Conservation (phyloP, 352 stramenopile genomes). For the Globisporangium parvum region DNA sequence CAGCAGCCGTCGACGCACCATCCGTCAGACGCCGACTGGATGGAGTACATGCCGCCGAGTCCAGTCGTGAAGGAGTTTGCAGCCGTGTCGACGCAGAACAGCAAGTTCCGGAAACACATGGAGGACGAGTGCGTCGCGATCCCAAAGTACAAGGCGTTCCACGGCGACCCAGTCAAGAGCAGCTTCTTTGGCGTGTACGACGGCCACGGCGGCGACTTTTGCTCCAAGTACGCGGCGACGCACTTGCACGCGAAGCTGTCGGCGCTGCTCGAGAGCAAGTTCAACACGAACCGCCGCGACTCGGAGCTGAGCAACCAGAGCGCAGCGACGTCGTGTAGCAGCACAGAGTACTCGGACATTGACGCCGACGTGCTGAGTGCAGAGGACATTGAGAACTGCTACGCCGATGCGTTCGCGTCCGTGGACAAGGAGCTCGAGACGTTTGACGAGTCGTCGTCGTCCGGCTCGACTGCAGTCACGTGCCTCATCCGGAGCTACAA, state of each 20-base stretch:
- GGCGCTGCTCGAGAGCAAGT: conserved; percentile 33
- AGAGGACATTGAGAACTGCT: conserved; percentile 59
- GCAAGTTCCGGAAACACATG: conserved; percentile 73
- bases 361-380: conserved; percentile 46
- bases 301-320: conserved; percentile 39
- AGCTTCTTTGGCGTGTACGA: conserved; percentile 84
- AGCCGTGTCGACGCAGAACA: conserved; percentile 76
- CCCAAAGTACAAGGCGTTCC: conserved; percentile 53
- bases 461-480: conserved; percentile 71
- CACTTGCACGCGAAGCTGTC: conserved; percentile 60
- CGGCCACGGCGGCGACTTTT: conserved; percentile 74
- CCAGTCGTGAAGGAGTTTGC: conserved; percentile 60
- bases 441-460: conserved; percentile 60
- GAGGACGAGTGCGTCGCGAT: conserved; percentile 81
- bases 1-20: conserved; percentile 10
- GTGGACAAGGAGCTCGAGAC: conserved; percentile 61
- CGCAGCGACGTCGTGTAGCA: conserved; percentile 42
- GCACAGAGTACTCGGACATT: conserved; percentile 20
- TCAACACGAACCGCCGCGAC: conserved; percentile 26
- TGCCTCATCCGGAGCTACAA: conserved; percentile 58
- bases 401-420: conserved; percentile 45
- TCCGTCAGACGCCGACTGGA: conserved; percentile 17
- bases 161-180: conserved; percentile 49
- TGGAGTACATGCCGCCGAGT: conserved; percentile 22
- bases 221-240: conserved; percentile 69